Evolutionary conservation across 2,329 filamentous ascomycete species (phyloP).

Genomic region (Fusarium agapanthi): DNA sequence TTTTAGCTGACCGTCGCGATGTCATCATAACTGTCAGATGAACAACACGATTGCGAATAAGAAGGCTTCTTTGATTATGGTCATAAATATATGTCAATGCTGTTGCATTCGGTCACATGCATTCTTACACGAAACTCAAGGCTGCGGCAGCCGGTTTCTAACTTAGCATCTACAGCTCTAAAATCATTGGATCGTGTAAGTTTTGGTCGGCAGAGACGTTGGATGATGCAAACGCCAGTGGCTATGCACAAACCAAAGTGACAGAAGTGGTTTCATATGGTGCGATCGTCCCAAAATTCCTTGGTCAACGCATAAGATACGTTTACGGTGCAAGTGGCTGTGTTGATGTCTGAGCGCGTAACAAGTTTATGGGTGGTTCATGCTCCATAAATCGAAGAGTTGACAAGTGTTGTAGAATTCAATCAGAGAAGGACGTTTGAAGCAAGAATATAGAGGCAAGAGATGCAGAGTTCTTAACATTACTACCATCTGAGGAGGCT

Average conservation of each 20-base stretch:
- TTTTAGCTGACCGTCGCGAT: background rate
- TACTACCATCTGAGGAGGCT: background rate
- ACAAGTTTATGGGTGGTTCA: background rate
- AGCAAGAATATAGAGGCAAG: too few species aligned
- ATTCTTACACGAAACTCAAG: slow-evolving; percentile 7
- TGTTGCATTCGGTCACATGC: background rate
- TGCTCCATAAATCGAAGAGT: background rate
- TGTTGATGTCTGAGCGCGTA: background rate
- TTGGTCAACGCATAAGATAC: background rate
- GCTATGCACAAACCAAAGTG: background rate
- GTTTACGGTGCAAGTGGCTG: background rate
- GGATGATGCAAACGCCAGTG: background rate
- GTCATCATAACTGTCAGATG: slow-evolving; percentile 9
- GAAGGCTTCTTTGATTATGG: background rate
- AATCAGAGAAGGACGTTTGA: too few species aligned
- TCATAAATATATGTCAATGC: background rate
- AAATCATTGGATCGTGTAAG: slow-evolving; percentile 2
- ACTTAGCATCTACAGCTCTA: background rate
- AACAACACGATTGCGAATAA: slow-evolving; percentile 13
- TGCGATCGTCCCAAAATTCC: background rate
- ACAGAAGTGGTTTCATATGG: slow-evolving; percentile 4
- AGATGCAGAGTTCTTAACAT: background rate
- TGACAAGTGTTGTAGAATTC: background rate
- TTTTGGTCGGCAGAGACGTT: background rate
- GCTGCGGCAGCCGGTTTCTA: slow-evolving; percentile 2